Base-by-base conservation (phyloP, 2,329 filamentous ascomycete genomes). In the Pyrenochaeta sp. region DNA sequence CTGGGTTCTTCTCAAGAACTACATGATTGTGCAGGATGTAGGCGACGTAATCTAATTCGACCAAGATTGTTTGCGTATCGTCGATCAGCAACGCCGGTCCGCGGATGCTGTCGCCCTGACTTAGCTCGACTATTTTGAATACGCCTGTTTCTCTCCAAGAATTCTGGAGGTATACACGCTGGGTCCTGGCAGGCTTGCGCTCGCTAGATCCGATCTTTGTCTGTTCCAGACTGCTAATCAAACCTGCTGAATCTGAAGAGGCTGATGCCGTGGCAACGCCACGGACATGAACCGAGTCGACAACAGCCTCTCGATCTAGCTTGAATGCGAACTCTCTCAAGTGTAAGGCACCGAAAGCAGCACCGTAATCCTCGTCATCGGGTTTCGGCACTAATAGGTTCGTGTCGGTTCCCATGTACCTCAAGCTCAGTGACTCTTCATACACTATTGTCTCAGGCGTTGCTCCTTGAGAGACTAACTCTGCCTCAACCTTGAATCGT, bases 401-500 rank as follows among this genome's bases (percentile, higher is more conserved):
- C 7, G 91, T 93, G 72, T 96, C 92, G 0, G 92, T 95, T 13
- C 92, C 92, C 45, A 91, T 85, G 71, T 96, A 96, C 59, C 92
- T 84, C 91, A 96, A 93, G 74, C 96, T 96, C 54, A 97, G 84
- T 71, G 96, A 96, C 73, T 95, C 90, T 72, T 96, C 92, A 71
- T 92, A 94, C 0, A 87, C 83, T 36, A 96, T 91, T 5, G 15
- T 28, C 22, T 40, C 19, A 28, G 19, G 19, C 30, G 91, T 87
- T 9, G 84, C 79, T 43, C 90, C 86, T 2, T 83, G 80, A 72
- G 96, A 96, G 28, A 30, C 28, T 30, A 30, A 10, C 28, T 19
- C 13, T 37, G 32, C 46, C 46, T 49, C 46, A 39, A 49, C 46
- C 37, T 49, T 37, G 46, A 19, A 9, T 15, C 19, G 34, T 9